phyloP scores from a whole-genome alignment of 2,329 filamentous ascomycete genomes.

The Plenodomus tracheiphilus region DNA sequence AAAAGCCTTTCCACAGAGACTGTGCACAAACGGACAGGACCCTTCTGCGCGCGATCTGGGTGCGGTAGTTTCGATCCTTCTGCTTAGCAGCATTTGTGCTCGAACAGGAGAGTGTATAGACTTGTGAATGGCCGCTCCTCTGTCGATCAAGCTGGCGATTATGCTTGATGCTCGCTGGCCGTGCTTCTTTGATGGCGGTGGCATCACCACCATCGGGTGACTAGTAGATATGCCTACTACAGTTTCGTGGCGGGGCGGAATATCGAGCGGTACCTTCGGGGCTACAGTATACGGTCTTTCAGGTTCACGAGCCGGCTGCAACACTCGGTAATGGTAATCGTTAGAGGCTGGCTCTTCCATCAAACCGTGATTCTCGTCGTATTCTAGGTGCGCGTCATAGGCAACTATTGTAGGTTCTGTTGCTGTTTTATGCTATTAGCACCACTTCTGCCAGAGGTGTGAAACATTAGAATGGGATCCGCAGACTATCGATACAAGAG shows the following conservation, averaged over 20 bases:
- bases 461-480: no score
- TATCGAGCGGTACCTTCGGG: neutral
- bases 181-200: constrained; percentile 8
- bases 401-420: no score
- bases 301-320: no score
- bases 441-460: no score
- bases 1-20: constrained; percentile 36
- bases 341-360: no score
- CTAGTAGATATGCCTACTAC: constrained; percentile 11
- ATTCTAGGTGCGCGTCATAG: no score
- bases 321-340: no score
- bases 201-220: constrained; percentile 11
- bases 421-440: no score
- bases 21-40: constrained; percentile 26
- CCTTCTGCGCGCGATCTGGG: neutral
- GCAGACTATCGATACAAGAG: no score
- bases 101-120: neutral
- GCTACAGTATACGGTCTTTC: no score
- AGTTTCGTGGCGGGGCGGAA: constrained; percentile 7
- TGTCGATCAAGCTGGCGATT: neutral
- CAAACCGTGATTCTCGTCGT: no score
- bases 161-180: neutral
- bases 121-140: neutral
- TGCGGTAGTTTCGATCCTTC: neutral
- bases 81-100: neutral